These are phyloP conservation scores for Penicillium psychrosexuale DNA, from an alignment of 2,329 filamentous ascomycete genomes.

Conservation along the genomic window DNA sequence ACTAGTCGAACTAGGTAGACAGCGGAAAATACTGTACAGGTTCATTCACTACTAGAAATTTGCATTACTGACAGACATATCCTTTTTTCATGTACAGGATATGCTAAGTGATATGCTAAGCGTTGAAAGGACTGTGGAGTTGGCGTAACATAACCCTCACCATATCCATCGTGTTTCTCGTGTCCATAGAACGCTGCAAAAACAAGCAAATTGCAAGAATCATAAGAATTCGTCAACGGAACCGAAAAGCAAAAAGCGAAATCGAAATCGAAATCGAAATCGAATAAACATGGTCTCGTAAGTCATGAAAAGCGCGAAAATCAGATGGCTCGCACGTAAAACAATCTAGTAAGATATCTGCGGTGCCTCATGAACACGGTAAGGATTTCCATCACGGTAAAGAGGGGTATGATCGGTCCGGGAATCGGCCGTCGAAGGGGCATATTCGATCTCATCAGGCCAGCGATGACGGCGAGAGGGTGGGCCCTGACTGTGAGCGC, in stretches of 20 bases:
- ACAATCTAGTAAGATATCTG: conserved; percentile 20
- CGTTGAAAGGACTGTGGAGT: neutral
- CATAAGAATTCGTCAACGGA: neutral
- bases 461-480: conserved; percentile 16
- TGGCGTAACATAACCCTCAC: neutral
- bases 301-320: conserved; percentile 7
- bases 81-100: neutral
- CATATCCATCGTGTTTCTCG: neutral
- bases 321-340: neutral
- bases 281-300: conserved; percentile 4
- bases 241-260: neutral
- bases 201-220: neutral
- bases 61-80: neutral
- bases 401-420: neutral
- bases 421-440: conserved; percentile 1
- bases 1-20: too few relatives aligned
- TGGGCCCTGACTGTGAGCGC: conserved; percentile 24
- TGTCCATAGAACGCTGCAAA: neutral
- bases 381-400: conserved; percentile 19
- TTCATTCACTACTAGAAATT: neutral
- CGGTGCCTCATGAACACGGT: conserved; percentile 10
- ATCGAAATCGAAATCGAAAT: neutral
- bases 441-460: conserved; percentile 34
- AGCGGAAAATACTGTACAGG: neutral
- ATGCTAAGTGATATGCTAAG: neutral